Percentiles rank a stretch among this genome's conserved stretches.
Conservation (phyloP, 176 grass and related monocot species). For the Elaeis guineensis region DNA sequence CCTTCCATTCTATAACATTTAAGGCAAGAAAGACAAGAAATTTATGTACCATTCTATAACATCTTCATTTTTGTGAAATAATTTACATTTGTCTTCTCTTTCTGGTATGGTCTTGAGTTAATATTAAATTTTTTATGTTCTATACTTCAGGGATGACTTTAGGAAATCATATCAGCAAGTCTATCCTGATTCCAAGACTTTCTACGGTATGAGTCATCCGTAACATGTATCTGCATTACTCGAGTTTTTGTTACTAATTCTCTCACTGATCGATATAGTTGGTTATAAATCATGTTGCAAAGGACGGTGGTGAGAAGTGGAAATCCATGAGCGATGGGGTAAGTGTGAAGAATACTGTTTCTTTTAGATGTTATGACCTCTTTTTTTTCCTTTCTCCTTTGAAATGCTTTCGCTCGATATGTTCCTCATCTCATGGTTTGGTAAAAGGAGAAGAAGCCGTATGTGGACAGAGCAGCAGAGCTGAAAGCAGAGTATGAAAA, state of each 20-base stretch:
- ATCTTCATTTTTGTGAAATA: not conserved
- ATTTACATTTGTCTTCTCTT: not conserved
- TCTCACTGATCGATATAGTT: too few relatives aligned
- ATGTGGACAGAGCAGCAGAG: slow-evolving; percentile 51
- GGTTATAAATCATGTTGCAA: slow-evolving; percentile 29
- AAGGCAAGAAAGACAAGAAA: slow-evolving; percentile 35
- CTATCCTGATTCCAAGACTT: slow-evolving; percentile 49
- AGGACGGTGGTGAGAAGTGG: slow-evolving; percentile 79
- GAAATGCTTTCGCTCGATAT: not conserved
- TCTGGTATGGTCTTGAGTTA: not conserved
- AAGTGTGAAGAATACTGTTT: not conserved
- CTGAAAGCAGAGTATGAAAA: slow-evolving; percentile 46
- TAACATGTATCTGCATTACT: not conserved
- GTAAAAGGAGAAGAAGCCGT: slow-evolving; percentile 73
- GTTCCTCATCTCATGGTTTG: not conserved
- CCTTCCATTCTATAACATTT: not conserved
- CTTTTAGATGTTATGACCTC: too few relatives aligned
- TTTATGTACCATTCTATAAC: slow-evolving; percentile 22
- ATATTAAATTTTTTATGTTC: not conserved
- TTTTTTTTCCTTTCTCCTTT: too few relatives aligned
- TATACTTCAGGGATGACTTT: slow-evolving; percentile 49
- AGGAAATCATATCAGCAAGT: slow-evolving; percentile 65
- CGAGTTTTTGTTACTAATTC: not conserved
- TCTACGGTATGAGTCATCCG: slow-evolving; percentile 11
- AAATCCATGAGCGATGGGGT: slow-evolving; percentile 60